Percentiles rank a stretch among this genome's conserved stretches.
These are phyloP conservation scores for Lentinus brumalis DNA, from an alignment of 768 basidiomycete genomes.

Conservation along the genomic window DNA sequence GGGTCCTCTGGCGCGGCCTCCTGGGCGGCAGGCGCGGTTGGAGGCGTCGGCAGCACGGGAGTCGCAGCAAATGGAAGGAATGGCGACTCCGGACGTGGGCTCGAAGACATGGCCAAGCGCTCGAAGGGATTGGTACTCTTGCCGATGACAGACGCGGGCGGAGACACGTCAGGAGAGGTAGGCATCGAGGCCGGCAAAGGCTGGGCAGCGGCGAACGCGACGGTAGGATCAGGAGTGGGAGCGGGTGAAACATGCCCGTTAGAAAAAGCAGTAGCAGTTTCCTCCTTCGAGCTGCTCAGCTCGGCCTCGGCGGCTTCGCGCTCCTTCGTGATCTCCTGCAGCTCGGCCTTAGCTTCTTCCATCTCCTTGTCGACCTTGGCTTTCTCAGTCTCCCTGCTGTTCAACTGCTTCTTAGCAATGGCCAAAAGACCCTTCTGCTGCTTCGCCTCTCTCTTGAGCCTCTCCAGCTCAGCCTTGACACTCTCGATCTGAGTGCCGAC, in stretches of 20 bases:
- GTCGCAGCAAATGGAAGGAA: conserved; percentile 53
- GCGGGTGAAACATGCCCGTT: conserved; percentile 24
- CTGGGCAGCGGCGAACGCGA: conserved; percentile 62
- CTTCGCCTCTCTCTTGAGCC: conserved; percentile 88
- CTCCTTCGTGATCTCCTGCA: conserved; percentile 53
- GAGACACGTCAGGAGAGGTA: conserved; percentile 41
- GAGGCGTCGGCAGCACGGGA: conserved; percentile 40
- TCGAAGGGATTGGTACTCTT: conserved; percentile 96
- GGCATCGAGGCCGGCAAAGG: conserved; percentile 61
- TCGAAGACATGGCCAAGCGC: conserved; percentile 51
- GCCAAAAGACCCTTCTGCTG: conserved; percentile 95
- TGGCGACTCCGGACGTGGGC: conserved; percentile 59
- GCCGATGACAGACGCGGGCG: conserved; percentile 41
- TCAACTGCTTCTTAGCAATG: conserved; percentile 92
- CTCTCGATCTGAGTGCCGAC: conserved; percentile 70
- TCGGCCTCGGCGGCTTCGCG: conserved; percentile 56
- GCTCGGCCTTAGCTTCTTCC: conserved; percentile 62
- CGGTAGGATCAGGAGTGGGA: conserved; percentile 21
- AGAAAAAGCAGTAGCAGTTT: conserved; percentile 16
- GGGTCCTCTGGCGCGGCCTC: conserved; percentile 43
- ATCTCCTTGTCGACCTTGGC: conserved; percentile 72
- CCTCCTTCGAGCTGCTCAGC: conserved; percentile 36
- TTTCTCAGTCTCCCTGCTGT: conserved; percentile 77
- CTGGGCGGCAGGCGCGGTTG: conserved; percentile 30
- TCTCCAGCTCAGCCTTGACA: conserved; percentile 79